phyloP scores from a whole-genome alignment of 2,329 filamentous ascomycete genomes.

The Phialemonium atrogriseum region DNA sequence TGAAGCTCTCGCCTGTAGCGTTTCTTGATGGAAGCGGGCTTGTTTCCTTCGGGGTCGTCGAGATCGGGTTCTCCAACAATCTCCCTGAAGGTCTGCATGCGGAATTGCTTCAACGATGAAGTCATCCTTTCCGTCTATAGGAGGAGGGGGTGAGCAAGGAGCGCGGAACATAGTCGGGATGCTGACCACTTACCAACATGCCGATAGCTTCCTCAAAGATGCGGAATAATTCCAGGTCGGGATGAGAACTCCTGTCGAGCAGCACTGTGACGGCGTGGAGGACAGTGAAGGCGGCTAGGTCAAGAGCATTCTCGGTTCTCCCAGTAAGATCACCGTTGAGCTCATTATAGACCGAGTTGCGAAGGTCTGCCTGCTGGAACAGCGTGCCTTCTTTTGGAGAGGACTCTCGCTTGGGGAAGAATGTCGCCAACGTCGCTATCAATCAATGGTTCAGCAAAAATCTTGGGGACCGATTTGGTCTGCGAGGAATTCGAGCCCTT shows the following conservation, averaged over 20 bases:
- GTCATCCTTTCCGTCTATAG: slow-evolving; percentile 53
- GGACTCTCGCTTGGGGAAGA: slow-evolving; percentile 47
- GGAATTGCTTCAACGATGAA: slow-evolving; percentile 52
- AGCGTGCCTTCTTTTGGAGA: slow-evolving; percentile 45
- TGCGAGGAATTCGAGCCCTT: slow-evolving; percentile 21
- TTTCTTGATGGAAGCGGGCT: slow-evolving; percentile 32
- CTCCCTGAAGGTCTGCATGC: slow-evolving; percentile 45
- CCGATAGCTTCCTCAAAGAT: slow-evolving; percentile 61
- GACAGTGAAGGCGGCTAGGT: slow-evolving; percentile 54
- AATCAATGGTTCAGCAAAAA: no score
- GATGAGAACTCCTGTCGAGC: slow-evolving; percentile 50
- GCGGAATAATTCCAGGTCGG: slow-evolving; percentile 53
- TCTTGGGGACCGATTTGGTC: no score
- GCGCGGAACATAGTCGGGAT: neutral
- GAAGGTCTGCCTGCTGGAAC: slow-evolving; percentile 52
- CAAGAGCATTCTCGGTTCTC: slow-evolving; percentile 52
- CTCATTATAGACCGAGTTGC: slow-evolving; percentile 58
- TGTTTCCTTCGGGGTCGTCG: slow-evolving; percentile 22
- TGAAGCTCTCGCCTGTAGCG: slow-evolving; percentile 30
- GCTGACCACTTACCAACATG: slow-evolving; percentile 38
- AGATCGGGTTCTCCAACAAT: slow-evolving; percentile 12
- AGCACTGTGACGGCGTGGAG: slow-evolving; percentile 55
- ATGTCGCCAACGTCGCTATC: slow-evolving; percentile 41
- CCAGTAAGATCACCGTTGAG: slow-evolving; percentile 56
- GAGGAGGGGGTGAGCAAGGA: slow-evolving; percentile 4